Evolutionary conservation across 2,329 filamentous ascomycete species (phyloP), one percentile per base, ranked within the genome.

Genomic region (Neurospora crassa): DNA sequence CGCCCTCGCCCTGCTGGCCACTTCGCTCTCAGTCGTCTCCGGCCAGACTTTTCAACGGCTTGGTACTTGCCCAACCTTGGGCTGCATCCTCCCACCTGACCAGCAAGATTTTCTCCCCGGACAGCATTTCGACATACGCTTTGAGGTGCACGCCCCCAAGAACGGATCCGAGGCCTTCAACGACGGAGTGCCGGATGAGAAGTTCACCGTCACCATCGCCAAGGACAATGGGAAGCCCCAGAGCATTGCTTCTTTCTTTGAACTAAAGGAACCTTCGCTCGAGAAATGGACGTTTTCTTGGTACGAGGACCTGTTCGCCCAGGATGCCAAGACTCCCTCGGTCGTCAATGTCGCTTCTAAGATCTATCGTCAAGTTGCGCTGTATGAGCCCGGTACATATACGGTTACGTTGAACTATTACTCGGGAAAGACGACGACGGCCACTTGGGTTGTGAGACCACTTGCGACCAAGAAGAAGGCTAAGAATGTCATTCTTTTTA

Each of bases 401-500:
- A 88, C 87, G 68, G 92, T 93, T 18, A 92, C 88, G 6, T 84
- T 96, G 73, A 88, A 82, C 72, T 96, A 96, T 84, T 93, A 93
- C 81, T 88, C 88, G 74, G 88, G 88, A 73, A 86, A 88, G 78
- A 90, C 84, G 73, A 96, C 92, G 5, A 87, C 85, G 70, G 92
- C 92, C 24, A 89, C 89, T 76, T 96, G 92, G 93, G 82, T 87
- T 24, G 93, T 96, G 53, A 89, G 92, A 43, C 89, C 92, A 68
- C 81, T 94, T 40, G 85, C 88, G 43, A 86, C 88, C 71, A 84
- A 88, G 79, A 90, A 91, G 81, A 92, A 89, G 83, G 90, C 92
- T 47, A 96, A 94, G 87, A 96, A 96, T 75, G 89, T 96, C 75
- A 88, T 96, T 76, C 85, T 96, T 74, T 96, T 96, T 82, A 92